Evolutionary conservation across 2,329 filamentous ascomycete genomes (phyloP).

Genomic region (Graphilbum fragrans): DNA sequence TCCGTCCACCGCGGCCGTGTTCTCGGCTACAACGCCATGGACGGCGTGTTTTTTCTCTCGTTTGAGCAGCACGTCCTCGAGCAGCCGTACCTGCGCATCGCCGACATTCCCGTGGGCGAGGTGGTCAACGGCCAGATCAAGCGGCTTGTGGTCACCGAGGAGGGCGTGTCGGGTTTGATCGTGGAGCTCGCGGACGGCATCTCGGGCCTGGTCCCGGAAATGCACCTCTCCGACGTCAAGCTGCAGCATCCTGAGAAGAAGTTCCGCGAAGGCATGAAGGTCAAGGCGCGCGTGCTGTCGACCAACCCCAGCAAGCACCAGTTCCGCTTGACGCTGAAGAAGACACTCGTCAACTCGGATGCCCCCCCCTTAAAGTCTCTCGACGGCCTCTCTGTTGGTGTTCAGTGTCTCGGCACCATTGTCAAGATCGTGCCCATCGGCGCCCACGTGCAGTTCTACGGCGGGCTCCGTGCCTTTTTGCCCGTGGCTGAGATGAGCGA

Average conservation of each 20-base stretch:
- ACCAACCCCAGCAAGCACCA: constrained; percentile 64
- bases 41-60: constrained; percentile 76
- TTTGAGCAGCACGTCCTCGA: constrained; percentile 72
- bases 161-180: constrained; percentile 71
- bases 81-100: constrained; percentile 80
- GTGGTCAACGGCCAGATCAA: constrained; percentile 75
- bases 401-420: constrained; percentile 76
- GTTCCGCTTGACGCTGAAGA: constrained; percentile 84
- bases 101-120: constrained; percentile 75
- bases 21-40: constrained; percentile 75
- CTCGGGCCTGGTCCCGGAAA: constrained; percentile 74
- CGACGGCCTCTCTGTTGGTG: constrained; percentile 58
- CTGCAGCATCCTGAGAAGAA: constrained; percentile 93
- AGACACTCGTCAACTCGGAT: constrained; percentile 85
- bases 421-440: constrained; percentile 68
- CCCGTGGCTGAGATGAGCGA: constrained; percentile 97
- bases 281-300: constrained; percentile 79
- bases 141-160: constrained; percentile 65
- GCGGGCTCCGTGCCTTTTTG: constrained; percentile 69
- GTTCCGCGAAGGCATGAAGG: constrained; percentile 73
- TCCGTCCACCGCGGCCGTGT: constrained; percentile 73
- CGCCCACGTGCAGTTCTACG: constrained; percentile 88
- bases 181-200: constrained; percentile 79
- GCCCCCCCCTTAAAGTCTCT: constrained; percentile 67
- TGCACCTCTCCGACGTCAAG: constrained; percentile 77